phyloP scores from a whole-genome alignment of 129 eudicot species.

The Helianthus tuberosus region DNA sequence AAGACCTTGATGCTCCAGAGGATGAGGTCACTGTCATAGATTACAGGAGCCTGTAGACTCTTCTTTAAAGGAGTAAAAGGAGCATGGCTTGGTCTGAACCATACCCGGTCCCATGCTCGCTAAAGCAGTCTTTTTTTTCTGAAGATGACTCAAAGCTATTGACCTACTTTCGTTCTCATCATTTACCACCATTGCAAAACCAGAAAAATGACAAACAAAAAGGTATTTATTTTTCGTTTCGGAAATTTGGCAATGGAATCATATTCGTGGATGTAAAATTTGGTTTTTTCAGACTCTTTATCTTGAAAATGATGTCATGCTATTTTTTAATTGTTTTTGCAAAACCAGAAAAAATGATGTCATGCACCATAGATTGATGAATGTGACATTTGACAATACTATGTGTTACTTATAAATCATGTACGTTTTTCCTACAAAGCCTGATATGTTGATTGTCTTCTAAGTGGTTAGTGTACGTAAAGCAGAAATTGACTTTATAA shows the following conservation, averaged over 20 bases:
- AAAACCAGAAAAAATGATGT: not conserved
- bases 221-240: not conserved
- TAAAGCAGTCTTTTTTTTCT: not conserved
- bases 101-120: not conserved
- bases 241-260: not conserved
- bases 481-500: too few relatives aligned
- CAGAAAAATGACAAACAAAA: slow-evolving; percentile 7
- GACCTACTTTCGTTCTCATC: not conserved
- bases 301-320: not conserved
- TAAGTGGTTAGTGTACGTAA: not conserved
- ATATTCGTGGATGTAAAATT: not conserved
- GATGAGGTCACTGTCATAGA: slow-evolving; percentile 99
- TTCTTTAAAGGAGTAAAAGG: not conserved
- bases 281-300: not conserved
- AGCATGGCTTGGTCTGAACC: not conserved
- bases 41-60: slow-evolving; percentile 77
- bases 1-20: slow-evolving; percentile 97
- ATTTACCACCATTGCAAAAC: not conserved
- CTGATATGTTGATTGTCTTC: not conserved
- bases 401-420: not conserved
- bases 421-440: not conserved
- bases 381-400: not conserved
- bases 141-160: not conserved
- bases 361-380: not conserved
- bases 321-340: not conserved